Percentiles rank a stretch among this genome's conserved stretches.
Evolutionary conservation across 352 stramenopile genomes (phyloP).

Genomic region (Phytopythium aichiense): DNA sequence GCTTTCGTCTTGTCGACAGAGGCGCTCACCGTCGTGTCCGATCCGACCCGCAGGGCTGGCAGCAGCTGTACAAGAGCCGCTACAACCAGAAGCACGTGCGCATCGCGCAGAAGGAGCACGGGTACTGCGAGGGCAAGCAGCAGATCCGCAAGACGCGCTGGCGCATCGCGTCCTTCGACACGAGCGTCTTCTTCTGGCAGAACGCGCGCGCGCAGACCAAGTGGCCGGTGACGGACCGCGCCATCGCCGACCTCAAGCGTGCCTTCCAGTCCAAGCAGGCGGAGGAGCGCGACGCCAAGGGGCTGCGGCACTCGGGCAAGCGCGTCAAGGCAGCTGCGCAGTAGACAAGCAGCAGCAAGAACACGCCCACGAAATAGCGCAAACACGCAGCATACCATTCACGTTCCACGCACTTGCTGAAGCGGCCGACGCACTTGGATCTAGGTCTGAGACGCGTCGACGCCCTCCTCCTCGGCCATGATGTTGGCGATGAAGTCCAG

Average conservation of each 20-base stretch:
- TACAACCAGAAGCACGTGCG: conserved; percentile 75
- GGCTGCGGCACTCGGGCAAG: conserved; percentile 69
- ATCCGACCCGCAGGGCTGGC: conserved; percentile 55
- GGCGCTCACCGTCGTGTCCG: background rate
- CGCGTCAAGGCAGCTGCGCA: conserved; percentile 40
- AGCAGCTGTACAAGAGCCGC: conserved; percentile 62
- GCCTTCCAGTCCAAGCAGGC: conserved; percentile 82
- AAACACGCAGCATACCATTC: conserved; percentile 5
- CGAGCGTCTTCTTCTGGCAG: conserved; percentile 95
- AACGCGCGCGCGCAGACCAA: conserved; percentile 75
- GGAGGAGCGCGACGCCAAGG: conserved; percentile 59
- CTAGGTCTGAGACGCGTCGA: conserved; percentile 21
- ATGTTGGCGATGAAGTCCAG: conserved; percentile 95
- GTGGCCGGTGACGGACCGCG: conserved; percentile 64
- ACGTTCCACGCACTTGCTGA: conserved; percentile 5
- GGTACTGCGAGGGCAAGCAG: conserved; percentile 91
- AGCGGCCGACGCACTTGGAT: too few species aligned
- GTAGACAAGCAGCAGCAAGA: background rate
- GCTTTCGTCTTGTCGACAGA: too few species aligned
- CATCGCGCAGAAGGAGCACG: conserved; percentile 84
- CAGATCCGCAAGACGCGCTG: conserved; percentile 86
- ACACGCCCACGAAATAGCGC: background rate
- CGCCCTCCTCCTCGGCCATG: conserved; percentile 85
- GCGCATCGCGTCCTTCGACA: conserved; percentile 93
- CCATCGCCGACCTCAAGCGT: conserved; percentile 40